phyloP scores from a whole-genome alignment of 495 filamentous ascomycete genomes.

The Penicillium chermesinum region DNA sequence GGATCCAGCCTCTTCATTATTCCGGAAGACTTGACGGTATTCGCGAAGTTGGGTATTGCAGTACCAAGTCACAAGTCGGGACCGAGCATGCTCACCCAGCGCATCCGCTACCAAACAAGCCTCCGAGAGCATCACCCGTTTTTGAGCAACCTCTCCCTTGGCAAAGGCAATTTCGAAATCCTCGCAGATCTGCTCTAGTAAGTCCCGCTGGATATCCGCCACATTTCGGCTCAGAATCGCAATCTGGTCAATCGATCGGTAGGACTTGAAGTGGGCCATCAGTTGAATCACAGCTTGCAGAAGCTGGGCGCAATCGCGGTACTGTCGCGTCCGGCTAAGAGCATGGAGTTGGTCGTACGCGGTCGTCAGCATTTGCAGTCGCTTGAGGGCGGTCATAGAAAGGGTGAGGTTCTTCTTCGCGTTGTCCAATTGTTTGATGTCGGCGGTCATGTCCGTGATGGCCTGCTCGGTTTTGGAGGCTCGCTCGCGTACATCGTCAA shows the following conservation, averaged over 20 bases:
- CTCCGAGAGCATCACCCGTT: constrained; percentile 69
- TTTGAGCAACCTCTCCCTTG: constrained; percentile 72
- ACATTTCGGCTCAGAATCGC: constrained; percentile 90
- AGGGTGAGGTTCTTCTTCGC: constrained; percentile 95
- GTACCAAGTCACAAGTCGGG: constrained; percentile 89
- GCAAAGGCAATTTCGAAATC: constrained; percentile 96
- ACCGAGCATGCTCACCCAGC: constrained; percentile 80
- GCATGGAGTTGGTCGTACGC: constrained; percentile 93
- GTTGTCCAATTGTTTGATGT: constrained; percentile 95
- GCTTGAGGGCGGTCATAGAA: constrained; percentile 96
- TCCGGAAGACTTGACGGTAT: constrained; percentile 90
- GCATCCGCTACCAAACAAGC: constrained; percentile 94
- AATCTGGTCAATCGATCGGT: constrained; percentile 96
- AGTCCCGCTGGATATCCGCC: constrained; percentile 86
- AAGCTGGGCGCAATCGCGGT: constrained; percentile 91
- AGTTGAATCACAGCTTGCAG: constrained; percentile 95
- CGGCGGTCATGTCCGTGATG: constrained; percentile 98
- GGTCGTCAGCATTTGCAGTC: constrained; percentile 97
- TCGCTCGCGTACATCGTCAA: constrained; percentile 86
- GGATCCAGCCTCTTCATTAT: constrained; percentile 94
- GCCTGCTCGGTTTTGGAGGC: constrained; percentile 89
- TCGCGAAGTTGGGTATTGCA: constrained; percentile 95
- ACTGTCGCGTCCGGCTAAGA: constrained; percentile 80
- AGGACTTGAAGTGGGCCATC: constrained; percentile 98
- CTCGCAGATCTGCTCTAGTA: constrained; percentile 95